These are phyloP conservation scores for Tolypocladium cylindrosporum DNA, from an alignment of 2,329 filamentous ascomycete species.

Conservation along the genomic window DNA sequence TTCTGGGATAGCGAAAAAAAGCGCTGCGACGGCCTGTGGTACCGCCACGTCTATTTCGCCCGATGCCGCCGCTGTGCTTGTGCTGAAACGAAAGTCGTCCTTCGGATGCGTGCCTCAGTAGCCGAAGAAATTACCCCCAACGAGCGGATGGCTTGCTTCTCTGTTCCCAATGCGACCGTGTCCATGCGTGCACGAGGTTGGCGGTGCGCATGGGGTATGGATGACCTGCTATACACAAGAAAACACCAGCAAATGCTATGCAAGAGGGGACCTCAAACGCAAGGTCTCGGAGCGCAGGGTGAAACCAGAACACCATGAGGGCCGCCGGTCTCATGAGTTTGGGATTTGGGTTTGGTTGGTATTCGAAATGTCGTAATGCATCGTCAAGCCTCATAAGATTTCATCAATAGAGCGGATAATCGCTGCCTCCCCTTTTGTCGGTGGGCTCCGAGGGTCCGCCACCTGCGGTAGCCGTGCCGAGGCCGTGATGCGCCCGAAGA, in stretches of 20 bases:
- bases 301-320: neutral
- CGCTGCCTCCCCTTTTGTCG: slow-evolving; percentile 62
- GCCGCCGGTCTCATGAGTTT: neutral
- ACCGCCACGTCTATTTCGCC: neutral
- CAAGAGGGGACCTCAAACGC: neutral
- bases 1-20: neutral
- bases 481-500: slow-evolving; percentile 33
- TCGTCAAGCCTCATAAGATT: slow-evolving; percentile 42
- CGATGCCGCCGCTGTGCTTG: neutral
- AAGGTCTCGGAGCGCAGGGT: neutral
- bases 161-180: neutral
- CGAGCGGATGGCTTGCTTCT: neutral
- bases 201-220: neutral
- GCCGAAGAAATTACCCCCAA: neutral
- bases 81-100: neutral
- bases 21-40: neutral
- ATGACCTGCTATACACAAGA: neutral
- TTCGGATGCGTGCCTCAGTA: neutral
- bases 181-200: neutral
- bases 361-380: neutral
- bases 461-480: slow-evolving; percentile 41
- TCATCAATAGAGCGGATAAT: slow-evolving; percentile 74
- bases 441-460: slow-evolving; percentile 63
- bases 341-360: neutral
- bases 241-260: neutral